phyloP scores from a whole-genome alignment of 345 rosid genomes.

The Kernera saxatilis region DNA sequence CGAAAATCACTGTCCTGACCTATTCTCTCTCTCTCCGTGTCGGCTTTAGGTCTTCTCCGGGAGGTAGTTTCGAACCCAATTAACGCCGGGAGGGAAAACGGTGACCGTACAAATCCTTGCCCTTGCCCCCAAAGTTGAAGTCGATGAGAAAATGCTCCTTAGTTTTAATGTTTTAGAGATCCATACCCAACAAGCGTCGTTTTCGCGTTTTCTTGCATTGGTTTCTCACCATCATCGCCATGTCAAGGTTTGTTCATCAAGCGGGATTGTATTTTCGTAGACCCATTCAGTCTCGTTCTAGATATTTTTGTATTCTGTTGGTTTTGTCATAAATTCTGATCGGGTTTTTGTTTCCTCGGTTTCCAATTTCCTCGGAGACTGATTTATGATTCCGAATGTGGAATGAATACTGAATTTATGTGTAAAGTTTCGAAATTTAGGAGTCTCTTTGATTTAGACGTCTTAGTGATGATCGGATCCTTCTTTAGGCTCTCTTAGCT shows the following conservation, averaged over 20 bases:
- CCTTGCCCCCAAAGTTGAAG: neutral
- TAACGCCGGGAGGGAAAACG: slow-evolving; percentile 10
- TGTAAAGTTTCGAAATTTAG: slow-evolving; percentile 7
- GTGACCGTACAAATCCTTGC: neutral
- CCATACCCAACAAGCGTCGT: neutral
- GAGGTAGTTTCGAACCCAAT: slow-evolving; percentile 5
- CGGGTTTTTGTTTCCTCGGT: neutral
- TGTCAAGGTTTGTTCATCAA: slow-evolving; percentile 29
- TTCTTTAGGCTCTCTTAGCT: neutral
- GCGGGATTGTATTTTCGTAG: neutral
- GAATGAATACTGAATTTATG: neutral
- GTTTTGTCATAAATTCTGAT: neutral
- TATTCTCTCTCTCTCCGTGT: slow-evolving; percentile 17
- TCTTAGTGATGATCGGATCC: neutral
- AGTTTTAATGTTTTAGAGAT: slow-evolving; percentile 17
- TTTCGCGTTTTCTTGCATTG: slow-evolving; percentile 3
- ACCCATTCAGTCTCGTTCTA: neutral
- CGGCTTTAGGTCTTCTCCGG: slow-evolving; percentile 30
- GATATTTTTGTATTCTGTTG: neutral
- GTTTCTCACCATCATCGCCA: slow-evolving; percentile 17
- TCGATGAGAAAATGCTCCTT: slow-evolving; percentile 35
- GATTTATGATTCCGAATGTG: neutral
- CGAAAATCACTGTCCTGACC: slow-evolving; percentile 15
- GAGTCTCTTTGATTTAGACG: neutral
- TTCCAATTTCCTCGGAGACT: slow-evolving; percentile 25